A percentile compares a stretch with the other conserved stretches of the same genome.
Conservation (phyloP, 129 eudicot genomes). For the Oenanthe sinensis region DNA sequence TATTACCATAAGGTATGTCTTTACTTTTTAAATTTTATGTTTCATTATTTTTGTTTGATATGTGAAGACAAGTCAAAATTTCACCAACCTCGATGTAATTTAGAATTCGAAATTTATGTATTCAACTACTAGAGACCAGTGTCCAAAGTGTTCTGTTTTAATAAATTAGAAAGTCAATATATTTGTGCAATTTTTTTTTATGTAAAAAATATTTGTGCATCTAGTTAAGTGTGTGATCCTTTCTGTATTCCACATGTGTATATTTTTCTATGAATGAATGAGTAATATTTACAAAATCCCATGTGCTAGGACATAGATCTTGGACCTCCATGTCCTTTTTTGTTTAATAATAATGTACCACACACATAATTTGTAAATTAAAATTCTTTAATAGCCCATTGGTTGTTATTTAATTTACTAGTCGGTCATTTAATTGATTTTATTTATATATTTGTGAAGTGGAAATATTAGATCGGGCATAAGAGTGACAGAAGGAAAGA, state of each 20-base stretch:
- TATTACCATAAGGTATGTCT: background rate
- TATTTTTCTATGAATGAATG: conserved; percentile 7
- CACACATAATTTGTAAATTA: background rate
- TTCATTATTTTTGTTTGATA: background rate
- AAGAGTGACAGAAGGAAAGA: no score
- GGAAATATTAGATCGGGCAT: no score
- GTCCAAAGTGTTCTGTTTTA: conserved; percentile 4
- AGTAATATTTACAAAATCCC: conserved; percentile 19
- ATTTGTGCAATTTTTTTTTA: no score
- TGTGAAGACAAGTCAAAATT: conserved; percentile 9
- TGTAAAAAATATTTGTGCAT: background rate
- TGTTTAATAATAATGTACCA: background rate
- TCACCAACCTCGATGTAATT: background rate
- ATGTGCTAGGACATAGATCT: conserved; percentile 19
- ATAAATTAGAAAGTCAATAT: background rate
- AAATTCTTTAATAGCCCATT: background rate
- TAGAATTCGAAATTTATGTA: background rate
- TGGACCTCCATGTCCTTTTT: conserved; percentile 14
- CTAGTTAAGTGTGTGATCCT: conserved; percentile 7
- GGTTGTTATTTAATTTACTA: background rate
- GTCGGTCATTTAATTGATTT: no score
- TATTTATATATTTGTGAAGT: no score
- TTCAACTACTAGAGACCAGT: conserved; percentile 11
- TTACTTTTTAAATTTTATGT: background rate
- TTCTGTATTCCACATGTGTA: conserved; percentile 21